A percentile compares a stretch with the other conserved stretches of the same genome.
Evolutionary conservation across 2,329 filamentous ascomycete genomes (phyloP).

Genomic region (Pseudocercospora cruenta): DNA sequence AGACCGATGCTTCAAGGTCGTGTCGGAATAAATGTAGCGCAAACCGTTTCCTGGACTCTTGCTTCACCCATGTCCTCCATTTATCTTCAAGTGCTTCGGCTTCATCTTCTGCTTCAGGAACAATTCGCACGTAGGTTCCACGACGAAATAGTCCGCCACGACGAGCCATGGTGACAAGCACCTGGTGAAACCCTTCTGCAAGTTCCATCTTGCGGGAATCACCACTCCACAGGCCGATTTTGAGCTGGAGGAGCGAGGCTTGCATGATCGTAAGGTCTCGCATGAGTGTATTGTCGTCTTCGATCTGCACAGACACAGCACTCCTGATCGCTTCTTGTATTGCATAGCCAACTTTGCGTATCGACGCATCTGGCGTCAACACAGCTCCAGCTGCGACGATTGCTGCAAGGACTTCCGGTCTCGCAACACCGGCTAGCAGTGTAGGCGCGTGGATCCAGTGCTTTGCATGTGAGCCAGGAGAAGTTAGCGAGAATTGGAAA

Average conservation of each 20-base stretch:
- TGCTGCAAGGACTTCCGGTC: slow-evolving; percentile 63
- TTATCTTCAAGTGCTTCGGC: slow-evolving; percentile 63
- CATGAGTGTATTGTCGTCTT: slow-evolving; percentile 55
- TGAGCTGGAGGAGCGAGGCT: slow-evolving; percentile 54
- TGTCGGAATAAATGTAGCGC: slow-evolving; percentile 67
- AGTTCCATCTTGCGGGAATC: slow-evolving; percentile 64
- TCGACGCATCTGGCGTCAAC: slow-evolving; percentile 59
- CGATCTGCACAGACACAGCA: slow-evolving; percentile 46
- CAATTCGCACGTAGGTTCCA: slow-evolving; percentile 47
- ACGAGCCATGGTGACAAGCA: slow-evolving; percentile 58
- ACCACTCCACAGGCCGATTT: slow-evolving; percentile 62
- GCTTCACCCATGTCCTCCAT: slow-evolving; percentile 66
- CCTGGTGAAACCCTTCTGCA: slow-evolving; percentile 60
- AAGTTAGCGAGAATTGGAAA: slow-evolving; percentile 63
- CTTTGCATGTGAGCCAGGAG: slow-evolving; percentile 60
- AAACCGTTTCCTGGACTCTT: slow-evolving; percentile 70
- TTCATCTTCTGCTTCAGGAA: slow-evolving; percentile 58
- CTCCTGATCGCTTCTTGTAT: slow-evolving; percentile 54
- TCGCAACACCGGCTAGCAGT: slow-evolving; percentile 59
- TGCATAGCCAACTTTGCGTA: slow-evolving; percentile 63
- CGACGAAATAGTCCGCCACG: slow-evolving; percentile 63
- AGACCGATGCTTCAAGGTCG: slow-evolving; percentile 70
- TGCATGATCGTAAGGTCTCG: slow-evolving; percentile 58
- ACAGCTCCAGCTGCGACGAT: slow-evolving; percentile 65
- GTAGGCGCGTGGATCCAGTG: slow-evolving; percentile 66